phyloP scores from a whole-genome alignment of 2,329 filamentous ascomycete genomes.

The Parastagonospora avenae region DNA sequence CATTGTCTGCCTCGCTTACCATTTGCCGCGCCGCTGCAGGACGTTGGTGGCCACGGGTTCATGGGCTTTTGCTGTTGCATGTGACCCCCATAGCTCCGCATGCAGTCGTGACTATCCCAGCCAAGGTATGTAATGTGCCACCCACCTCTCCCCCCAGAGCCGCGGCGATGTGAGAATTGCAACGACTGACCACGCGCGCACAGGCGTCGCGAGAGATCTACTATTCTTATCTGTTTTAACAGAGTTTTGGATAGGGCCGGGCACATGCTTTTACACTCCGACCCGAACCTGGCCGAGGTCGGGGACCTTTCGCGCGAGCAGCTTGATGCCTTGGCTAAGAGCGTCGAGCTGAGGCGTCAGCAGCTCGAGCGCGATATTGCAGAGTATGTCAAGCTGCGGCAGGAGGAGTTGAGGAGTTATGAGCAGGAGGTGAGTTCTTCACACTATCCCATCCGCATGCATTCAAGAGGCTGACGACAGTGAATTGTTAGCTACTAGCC shows the following conservation, averaged over 20 bases:
- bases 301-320: slow-evolving; percentile 38
- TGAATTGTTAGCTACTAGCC: slow-evolving; percentile 42
- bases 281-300: slow-evolving; percentile 38
- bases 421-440: slow-evolving; percentile 35
- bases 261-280: slow-evolving; percentile 40
- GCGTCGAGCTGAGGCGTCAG: slow-evolving; percentile 42
- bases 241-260: neutral
- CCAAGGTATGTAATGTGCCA: no score
- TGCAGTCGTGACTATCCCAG: no score
- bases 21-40: no score
- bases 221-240: neutral
- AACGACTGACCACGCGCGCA: no score
- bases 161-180: no score
- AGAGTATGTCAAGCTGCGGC: slow-evolving; percentile 40
- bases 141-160: no score
- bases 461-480: slow-evolving; percentile 14
- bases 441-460: neutral
- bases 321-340: slow-evolving; percentile 38
- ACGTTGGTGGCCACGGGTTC: no score
- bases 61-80: no score
- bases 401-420: slow-evolving; percentile 38
- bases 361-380: slow-evolving; percentile 44
- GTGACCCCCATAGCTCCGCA: no score
- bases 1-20: no score
- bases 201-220: neutral